These are phyloP conservation scores for Xylaria sp. DNA, from an alignment of 2,329 filamentous ascomycete species.

Conservation along the genomic window DNA sequence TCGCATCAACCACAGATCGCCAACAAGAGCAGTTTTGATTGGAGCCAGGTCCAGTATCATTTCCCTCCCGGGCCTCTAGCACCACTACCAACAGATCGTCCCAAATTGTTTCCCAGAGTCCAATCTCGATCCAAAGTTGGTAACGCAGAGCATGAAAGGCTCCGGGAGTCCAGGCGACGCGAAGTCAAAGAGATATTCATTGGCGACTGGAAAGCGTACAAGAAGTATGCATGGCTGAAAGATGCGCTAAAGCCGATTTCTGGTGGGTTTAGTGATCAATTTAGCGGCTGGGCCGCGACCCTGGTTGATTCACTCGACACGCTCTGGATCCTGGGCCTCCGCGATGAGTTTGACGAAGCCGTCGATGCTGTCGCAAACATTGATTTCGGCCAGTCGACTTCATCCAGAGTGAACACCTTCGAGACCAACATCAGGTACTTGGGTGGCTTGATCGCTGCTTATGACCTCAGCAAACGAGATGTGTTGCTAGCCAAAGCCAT, in stretches of 20 bases:
- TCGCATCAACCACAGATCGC: slow-evolving; percentile 11
- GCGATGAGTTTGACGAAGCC: slow-evolving; percentile 60
- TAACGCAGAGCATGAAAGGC: slow-evolving; percentile 3
- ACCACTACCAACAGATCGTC: slow-evolving; percentile 21
- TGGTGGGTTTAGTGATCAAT: slow-evolving; percentile 55
- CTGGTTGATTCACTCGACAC: slow-evolving; percentile 64
- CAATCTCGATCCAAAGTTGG: slow-evolving; percentile 17
- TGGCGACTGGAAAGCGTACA: slow-evolving; percentile 57
- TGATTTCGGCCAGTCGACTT: slow-evolving; percentile 57
- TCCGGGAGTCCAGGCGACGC: slow-evolving; percentile 45
- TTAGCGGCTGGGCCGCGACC: slow-evolving; percentile 62
- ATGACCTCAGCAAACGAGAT: slow-evolving; percentile 53
- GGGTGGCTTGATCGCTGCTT: slow-evolving; percentile 55
- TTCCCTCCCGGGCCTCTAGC: slow-evolving; percentile 24
- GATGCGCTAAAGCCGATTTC: slow-evolving; percentile 60
- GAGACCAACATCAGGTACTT: slow-evolving; percentile 59
- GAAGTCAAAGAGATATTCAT: slow-evolving; percentile 51
- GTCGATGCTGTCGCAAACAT: slow-evolving; percentile 56
- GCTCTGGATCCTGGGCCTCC: slow-evolving; percentile 61
- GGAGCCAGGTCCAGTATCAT: slow-evolving; percentile 26
- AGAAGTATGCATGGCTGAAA: slow-evolving; percentile 58
- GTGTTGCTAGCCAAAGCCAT: slow-evolving; percentile 56
- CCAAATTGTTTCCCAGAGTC: slow-evolving; percentile 20
- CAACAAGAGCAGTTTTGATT: slow-evolving; percentile 38
- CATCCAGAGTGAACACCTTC: slow-evolving; percentile 53